Conservation (phyloP, 2,329 filamentous ascomycete species). For the Fusarium pseudonygamai region DNA sequence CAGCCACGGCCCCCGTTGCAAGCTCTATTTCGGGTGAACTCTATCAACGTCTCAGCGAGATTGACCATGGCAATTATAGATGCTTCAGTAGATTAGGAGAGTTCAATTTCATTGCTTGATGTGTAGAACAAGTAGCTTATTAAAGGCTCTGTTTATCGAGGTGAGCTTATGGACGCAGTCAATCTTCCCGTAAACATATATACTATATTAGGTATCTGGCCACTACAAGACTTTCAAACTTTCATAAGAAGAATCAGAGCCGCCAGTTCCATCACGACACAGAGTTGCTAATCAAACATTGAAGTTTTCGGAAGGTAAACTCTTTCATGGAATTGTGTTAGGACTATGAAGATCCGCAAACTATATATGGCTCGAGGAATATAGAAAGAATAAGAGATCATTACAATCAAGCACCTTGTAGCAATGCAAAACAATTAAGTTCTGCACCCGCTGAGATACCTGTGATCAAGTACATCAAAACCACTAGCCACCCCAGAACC, state of each 20-base stretch:
- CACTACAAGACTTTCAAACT: no score
- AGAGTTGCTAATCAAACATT: no score
- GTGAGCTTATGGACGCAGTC: not conserved
- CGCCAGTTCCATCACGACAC: no score
- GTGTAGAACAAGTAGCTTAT: not conserved
- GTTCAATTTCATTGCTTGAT: rapidly evolving
- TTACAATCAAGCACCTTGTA: not conserved
- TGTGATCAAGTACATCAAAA: no score
- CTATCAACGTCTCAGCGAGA: not conserved
- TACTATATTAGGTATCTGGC: no score
- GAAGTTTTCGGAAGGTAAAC: not conserved
- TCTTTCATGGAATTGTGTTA: not conserved
- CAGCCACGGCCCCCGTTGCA: not conserved
- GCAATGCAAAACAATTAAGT: rapidly evolving
- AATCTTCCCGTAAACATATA: no score
- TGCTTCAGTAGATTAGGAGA: not conserved
- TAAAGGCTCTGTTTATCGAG: not conserved
- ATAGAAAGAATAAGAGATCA: no score
- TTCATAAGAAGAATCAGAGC: no score
- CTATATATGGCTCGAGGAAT: not conserved
- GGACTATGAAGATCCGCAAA: not conserved
- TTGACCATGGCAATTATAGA: not conserved
- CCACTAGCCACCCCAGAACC: not conserved
- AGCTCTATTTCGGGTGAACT: not conserved
- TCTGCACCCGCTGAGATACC: no score